phyloP scores from a whole-genome alignment of 768 basidiomycete genomes.

The Serendipita sp. region DNA sequence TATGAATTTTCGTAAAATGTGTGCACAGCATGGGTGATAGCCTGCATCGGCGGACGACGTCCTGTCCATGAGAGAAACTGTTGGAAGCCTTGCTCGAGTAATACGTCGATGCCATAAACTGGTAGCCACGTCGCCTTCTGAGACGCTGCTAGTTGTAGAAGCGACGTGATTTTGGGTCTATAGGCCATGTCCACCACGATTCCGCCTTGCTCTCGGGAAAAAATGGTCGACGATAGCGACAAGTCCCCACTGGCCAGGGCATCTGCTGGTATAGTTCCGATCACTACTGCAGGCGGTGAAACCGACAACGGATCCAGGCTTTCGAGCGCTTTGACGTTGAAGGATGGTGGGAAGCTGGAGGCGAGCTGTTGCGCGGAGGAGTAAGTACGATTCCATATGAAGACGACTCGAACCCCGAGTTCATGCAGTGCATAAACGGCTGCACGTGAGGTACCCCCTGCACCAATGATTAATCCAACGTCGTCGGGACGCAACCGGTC shows the following conservation, averaged over 20 bases:
- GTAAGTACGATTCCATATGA: constrained; percentile 75
- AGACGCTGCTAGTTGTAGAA: constrained; percentile 50
- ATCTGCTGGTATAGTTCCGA: constrained; percentile 76
- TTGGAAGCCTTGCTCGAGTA: constrained; percentile 76
- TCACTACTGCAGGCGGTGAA: constrained; percentile 50
- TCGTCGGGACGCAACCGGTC: constrained; percentile 22
- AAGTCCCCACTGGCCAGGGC: constrained; percentile 33
- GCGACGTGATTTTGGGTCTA: constrained; percentile 68
- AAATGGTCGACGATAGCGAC: constrained; percentile 39
- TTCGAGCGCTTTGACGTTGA: constrained; percentile 41
- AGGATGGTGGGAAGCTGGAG: constrained; percentile 46
- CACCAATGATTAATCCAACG: constrained; percentile 76
- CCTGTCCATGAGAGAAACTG: constrained; percentile 79
- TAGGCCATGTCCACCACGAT: constrained; percentile 92
- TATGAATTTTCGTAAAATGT: constrained; percentile 10
- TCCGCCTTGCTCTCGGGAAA: constrained; percentile 38
- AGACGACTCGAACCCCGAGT: constrained; percentile 53
- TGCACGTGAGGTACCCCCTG: constrained; percentile 87
- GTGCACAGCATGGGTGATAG: constrained; percentile 16
- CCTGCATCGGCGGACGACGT: constrained; percentile 17
- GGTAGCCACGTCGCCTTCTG: constrained; percentile 37
- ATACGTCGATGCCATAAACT: constrained; percentile 68
- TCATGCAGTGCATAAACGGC: constrained; percentile 77
- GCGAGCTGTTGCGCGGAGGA: constrained; percentile 58
- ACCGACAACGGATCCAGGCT: constrained; percentile 28